Evolutionary conservation across 192 early-diverging fungal genomes (phyloP).

Genomic region (Entomortierella beljakovae): DNA sequence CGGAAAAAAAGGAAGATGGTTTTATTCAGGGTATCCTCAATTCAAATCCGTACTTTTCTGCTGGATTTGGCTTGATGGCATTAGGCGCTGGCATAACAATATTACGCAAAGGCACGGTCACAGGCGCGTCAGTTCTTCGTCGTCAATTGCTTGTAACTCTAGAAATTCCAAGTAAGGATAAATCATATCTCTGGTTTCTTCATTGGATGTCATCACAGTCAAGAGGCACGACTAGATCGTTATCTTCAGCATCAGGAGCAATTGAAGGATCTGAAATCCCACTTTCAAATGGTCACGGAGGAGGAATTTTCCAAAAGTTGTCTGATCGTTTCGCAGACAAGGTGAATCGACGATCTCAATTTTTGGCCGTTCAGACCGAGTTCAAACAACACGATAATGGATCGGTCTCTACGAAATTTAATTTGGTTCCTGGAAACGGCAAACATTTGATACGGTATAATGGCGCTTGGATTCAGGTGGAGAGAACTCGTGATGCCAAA

Average conservation of each 20-base stretch:
- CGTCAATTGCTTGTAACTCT: slow-evolving; percentile 89
- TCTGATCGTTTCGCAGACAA: slow-evolving; percentile 59
- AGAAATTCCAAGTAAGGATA: slow-evolving; percentile 95
- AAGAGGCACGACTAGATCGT: slow-evolving; percentile 16
- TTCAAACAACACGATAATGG: slow-evolving; percentile 94
- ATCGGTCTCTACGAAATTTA: slow-evolving; percentile 83
- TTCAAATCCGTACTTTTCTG: slow-evolving; percentile 94
- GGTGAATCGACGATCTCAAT: slow-evolving; percentile 70
- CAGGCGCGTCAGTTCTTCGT: slow-evolving; percentile 75
- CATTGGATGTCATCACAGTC: slow-evolving; percentile 87
- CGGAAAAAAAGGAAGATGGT: slow-evolving; percentile 16
- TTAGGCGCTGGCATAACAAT: slow-evolving; percentile 86
- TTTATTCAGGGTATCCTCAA: slow-evolving; percentile 33
- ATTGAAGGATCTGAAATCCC: background rate
- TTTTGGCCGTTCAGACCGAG: slow-evolving; percentile 89
- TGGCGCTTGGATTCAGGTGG: slow-evolving; percentile 86
- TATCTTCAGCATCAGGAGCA: slow-evolving; percentile 19
- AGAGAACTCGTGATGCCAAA: slow-evolving; percentile 84
- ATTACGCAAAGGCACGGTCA: slow-evolving; percentile 75
- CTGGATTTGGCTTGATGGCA: slow-evolving; percentile 92
- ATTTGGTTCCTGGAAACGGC: slow-evolving; percentile 93
- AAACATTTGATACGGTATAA: slow-evolving; percentile 87
- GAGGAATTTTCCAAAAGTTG: slow-evolving; percentile 35
- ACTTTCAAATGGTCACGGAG: slow-evolving; percentile 2
- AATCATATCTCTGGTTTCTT: slow-evolving; percentile 93